phyloP scores from a whole-genome alignment of 2,329 filamentous ascomycete genomes.

The Kalaharituber pfeilii region DNA sequence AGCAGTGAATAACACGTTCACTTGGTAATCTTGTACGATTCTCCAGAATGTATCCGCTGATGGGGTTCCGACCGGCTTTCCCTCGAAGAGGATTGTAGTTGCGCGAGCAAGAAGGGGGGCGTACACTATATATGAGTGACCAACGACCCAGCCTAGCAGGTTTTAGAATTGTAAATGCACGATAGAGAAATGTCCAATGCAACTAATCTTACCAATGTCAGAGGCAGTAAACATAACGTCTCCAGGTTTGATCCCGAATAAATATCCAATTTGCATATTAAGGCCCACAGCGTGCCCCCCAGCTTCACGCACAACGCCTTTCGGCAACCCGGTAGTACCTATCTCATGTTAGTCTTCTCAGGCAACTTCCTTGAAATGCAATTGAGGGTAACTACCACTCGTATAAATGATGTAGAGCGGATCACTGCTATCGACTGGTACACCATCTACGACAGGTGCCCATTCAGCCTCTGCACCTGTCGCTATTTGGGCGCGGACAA shows the following conservation, averaged over 20 bases:
- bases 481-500: background rate
- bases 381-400: slow-evolving; percentile 32
- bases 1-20: slow-evolving; percentile 70
- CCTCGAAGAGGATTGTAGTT: slow-evolving; percentile 75
- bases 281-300: slow-evolving; percentile 77
- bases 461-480: background rate
- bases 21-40: slow-evolving; percentile 66
- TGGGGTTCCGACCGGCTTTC: slow-evolving; percentile 82
- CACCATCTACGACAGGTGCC: slow-evolving; percentile 31
- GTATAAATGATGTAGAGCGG: slow-evolving; percentile 85
- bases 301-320: slow-evolving; percentile 66
- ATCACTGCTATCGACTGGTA: slow-evolving; percentile 61
- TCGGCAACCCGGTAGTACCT: slow-evolving; percentile 65
- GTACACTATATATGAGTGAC: slow-evolving; percentile 76
- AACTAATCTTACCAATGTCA: slow-evolving; percentile 46
- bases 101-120: slow-evolving; percentile 71
- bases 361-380: background rate
- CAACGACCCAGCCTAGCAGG: slow-evolving; percentile 55
- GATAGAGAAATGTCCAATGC: no score
- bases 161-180: background rate
- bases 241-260: slow-evolving; percentile 67
- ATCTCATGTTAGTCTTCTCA: background rate
- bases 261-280: slow-evolving; percentile 61
- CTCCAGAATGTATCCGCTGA: slow-evolving; percentile 80
- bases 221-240: slow-evolving; percentile 67